These are phyloP conservation scores for Eustoma russellianum DNA, from an alignment of 257 asterid species.

Conservation along the genomic window DNA sequence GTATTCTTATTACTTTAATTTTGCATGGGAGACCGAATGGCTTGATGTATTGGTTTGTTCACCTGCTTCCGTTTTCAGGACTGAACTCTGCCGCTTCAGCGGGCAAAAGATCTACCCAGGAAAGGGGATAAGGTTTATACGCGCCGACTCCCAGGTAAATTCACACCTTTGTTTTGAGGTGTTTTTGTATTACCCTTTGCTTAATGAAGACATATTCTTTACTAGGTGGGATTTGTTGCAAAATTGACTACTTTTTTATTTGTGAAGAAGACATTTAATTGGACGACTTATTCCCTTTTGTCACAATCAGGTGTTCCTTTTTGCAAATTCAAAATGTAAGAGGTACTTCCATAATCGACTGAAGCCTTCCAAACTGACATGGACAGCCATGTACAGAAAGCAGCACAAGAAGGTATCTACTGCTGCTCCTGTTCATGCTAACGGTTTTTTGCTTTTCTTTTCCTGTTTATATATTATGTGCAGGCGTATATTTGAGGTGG, in stretches of 20 bases:
- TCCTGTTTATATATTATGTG: background rate
- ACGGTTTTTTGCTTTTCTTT: background rate
- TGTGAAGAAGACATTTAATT: no score
- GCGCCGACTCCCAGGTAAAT: slow-evolving; percentile 71
- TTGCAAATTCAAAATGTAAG: slow-evolving; percentile 77
- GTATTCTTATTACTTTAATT: no score
- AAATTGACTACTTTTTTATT: background rate
- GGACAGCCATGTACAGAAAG: slow-evolving; percentile 89
- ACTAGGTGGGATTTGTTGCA: no score
- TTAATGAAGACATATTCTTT: no score
- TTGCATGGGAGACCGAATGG: no score
- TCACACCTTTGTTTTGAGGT: background rate
- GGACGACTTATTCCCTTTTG: background rate
- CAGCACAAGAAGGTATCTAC: slow-evolving; percentile 67
- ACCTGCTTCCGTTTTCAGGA: slow-evolving; percentile 31
- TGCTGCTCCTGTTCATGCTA: background rate
- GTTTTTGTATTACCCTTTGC: background rate
- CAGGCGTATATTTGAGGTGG: background rate
- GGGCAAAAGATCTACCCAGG: slow-evolving; percentile 86
- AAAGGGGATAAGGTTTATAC: slow-evolving; percentile 62
- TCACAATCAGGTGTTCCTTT: slow-evolving; percentile 56
- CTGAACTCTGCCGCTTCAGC: slow-evolving; percentile 75
- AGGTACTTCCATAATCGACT: slow-evolving; percentile 76
- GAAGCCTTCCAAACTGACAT: slow-evolving; percentile 79
- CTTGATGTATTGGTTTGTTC: no score